Evolutionary conservation across 495 filamentous ascomycete species (phyloP).

Genomic region (Lasiosphaeris hirsuta): DNA sequence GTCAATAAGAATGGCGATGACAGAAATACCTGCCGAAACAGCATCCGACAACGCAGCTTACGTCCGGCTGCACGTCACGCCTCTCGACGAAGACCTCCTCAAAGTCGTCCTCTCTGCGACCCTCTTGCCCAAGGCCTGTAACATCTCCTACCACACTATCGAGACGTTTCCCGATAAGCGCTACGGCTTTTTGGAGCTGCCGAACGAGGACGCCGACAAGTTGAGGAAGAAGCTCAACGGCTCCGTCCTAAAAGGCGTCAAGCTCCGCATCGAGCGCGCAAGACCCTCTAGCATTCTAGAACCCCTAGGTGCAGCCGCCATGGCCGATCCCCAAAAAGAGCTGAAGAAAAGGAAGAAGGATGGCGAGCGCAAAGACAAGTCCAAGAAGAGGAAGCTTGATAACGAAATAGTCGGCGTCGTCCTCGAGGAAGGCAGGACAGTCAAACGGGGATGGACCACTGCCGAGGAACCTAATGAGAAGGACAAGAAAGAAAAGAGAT

Average conservation of each 20-base stretch:
- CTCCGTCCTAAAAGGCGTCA: constrained; percentile 75
- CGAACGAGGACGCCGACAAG: constrained; percentile 76
- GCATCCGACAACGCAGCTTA: constrained; percentile 13
- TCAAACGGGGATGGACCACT: constrained; percentile 90
- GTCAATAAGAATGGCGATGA: constrained; percentile 16
- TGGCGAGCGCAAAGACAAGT: constrained; percentile 32
- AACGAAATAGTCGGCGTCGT: constrained; percentile 66
- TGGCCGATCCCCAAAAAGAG: constrained; percentile 20
- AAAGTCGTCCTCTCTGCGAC: constrained; percentile 63
- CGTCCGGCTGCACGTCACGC: constrained; percentile 77
- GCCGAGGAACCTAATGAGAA: constrained; percentile 53
- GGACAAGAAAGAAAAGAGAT: constrained; percentile 48
- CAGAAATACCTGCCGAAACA: constrained; percentile 3
- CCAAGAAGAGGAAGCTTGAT: constrained; percentile 64
- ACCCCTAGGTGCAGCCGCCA: constrained; percentile 31
- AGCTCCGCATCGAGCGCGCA: constrained; percentile 79
- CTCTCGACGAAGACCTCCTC: constrained; percentile 70
- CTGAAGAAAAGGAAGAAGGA: constrained; percentile 37
- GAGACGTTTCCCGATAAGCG: constrained; percentile 83
- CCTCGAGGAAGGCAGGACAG: constrained; percentile 66
- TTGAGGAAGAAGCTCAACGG: constrained; percentile 92
- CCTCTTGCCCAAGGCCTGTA: constrained; percentile 60
- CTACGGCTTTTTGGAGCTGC: constrained; percentile 87
- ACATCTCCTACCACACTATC: constrained; percentile 79
- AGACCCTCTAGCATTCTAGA: constrained; percentile 46